Evolutionary conservation across 768 basidiomycete genomes (phyloP).

Genomic region (Tulasnella calospora): DNA sequence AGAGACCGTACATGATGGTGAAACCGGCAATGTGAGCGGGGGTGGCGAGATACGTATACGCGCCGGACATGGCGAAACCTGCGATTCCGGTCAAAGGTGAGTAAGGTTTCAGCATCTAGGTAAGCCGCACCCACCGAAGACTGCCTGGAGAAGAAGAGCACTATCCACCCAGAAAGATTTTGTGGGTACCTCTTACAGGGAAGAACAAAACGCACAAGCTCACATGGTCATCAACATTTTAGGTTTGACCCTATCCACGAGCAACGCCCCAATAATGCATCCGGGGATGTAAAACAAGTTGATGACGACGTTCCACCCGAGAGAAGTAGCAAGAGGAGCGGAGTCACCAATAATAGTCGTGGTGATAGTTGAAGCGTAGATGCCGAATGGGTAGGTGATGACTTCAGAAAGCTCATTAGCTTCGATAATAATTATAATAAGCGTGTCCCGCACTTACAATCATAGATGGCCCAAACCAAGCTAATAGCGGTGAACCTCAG

Average conservation of each 20-base stretch:
- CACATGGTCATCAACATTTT: conserved; percentile 62
- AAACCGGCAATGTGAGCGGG: conserved; percentile 35
- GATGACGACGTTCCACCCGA: conserved; percentile 84
- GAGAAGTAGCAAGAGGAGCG: conserved; percentile 52
- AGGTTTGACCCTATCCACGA: conserved; percentile 70
- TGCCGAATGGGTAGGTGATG: conserved; percentile 65
- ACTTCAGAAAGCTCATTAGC: conserved; percentile 30
- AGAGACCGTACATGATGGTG: conserved; percentile 78
- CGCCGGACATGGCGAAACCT: conserved; percentile 87
- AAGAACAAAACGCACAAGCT: not conserved
- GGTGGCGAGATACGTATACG: conserved; percentile 45
- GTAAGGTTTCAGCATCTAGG: not conserved
- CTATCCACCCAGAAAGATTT: not conserved
- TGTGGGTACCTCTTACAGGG: not conserved
- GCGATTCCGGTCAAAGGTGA: not conserved
- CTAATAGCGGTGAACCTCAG: conserved; percentile 66
- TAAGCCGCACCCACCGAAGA: conserved; percentile 19
- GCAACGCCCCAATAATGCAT: conserved; percentile 55
- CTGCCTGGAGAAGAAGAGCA: conserved; percentile 33
- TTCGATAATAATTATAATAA: too few species aligned
- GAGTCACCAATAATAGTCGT: conserved; percentile 55
- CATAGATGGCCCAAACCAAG: conserved; percentile 55
- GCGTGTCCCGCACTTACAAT: conserved; percentile 23
- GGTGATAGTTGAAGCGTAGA: conserved; percentile 75
- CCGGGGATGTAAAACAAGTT: conserved; percentile 75